Evolutionary conservation across 352 stramenopile genomes (phyloP), one percentile per base, ranked within the genome.

Genomic region (Phytophthora citrophthora): DNA sequence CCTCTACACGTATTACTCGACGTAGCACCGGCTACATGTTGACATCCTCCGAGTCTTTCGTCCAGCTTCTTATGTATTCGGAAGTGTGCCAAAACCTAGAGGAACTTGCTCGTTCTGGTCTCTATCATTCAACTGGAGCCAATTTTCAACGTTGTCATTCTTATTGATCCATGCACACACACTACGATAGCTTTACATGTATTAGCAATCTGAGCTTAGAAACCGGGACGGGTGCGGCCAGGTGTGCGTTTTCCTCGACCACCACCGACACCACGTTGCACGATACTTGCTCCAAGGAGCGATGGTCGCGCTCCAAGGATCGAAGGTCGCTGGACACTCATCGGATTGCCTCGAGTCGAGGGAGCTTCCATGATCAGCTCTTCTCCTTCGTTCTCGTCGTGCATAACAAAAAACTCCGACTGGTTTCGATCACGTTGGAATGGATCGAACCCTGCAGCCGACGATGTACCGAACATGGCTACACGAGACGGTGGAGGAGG

Each of bases 401-500:
- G 70, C 26, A 87, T 63, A 5, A 80, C 76, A 44, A 83, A 89
- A 63, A 88, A 88, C 32, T 76, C 74, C 16, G 77, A 86, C 24
- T 68, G 65, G 23, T 65, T 57, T 34, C 54, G 47, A 11, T 75
- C 72, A 13, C 66, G 68, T 10, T 70, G 29, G 64, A 89, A 89
- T 51, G 80, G 80, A 46, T 89, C 80, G 50, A 79, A 73, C 2
- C 68, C 68, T 4, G 64, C 71, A 9, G 60, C 71, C 13, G 57
- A 50, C n/a, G 74, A 83, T 11, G 64, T 80, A 53, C 80, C 80
- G 40, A 85, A 89, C 80, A 91, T 89, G n/a, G 77, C 79, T 47
- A 91, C 81, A 64, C 81, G 81, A 47, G 76, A 72, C 7, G 81
- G 81, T 8, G 81, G 76, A 7, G 76, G 76, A 1, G 76, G 76